phyloP scores from a whole-genome alignment of 257 asterid species.

The Petunia axillaris region DNA sequence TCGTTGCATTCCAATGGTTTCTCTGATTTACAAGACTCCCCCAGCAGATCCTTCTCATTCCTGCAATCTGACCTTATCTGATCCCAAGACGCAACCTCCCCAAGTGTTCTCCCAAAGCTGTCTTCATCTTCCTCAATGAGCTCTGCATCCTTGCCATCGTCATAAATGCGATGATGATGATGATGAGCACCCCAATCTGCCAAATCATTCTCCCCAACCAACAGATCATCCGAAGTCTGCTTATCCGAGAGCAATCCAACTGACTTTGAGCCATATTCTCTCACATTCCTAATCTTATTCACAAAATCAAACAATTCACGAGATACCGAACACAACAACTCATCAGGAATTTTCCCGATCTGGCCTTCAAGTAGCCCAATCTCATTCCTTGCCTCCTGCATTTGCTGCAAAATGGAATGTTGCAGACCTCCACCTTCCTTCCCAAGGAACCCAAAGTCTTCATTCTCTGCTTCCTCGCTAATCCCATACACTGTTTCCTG shows the following conservation, averaged over 20 bases:
- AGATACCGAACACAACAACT: constrained; percentile 62
- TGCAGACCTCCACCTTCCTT: constrained; percentile 68
- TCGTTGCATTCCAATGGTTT: constrained; percentile 85
- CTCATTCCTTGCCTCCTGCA: constrained; percentile 82
- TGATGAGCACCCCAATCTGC: constrained; percentile 95
- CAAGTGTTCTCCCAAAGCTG: constrained; percentile 95
- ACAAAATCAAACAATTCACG: constrained; percentile 74
- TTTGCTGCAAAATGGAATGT: constrained; percentile 70
- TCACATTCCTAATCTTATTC: constrained; percentile 66
- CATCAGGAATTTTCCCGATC: constrained; percentile 64
- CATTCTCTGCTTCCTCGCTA: constrained; percentile 82
- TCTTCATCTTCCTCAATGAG: constrained; percentile 93
- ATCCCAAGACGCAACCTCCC: constrained; percentile 97
- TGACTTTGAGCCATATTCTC: constrained; percentile 77
- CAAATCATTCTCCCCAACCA: constrained; percentile 94
- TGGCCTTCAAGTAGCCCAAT: constrained; percentile 80
- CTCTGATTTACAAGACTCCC: constrained; percentile 76
- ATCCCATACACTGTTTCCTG: constrained; percentile 71
- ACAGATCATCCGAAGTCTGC: constrained; percentile 74
- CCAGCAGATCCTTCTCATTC: constrained; percentile 70
- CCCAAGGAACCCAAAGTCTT: constrained; percentile 62
- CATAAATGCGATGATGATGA: constrained; percentile 60
- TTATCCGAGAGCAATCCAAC: constrained; percentile 63
- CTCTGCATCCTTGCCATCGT: constrained; percentile 83
- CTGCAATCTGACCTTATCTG: constrained; percentile 72